A percentile compares a stretch with the other conserved stretches of the same genome.
phyloP scores from a whole-genome alignment of 306 rosid genomes.

The Ormosia semicastrata region DNA sequence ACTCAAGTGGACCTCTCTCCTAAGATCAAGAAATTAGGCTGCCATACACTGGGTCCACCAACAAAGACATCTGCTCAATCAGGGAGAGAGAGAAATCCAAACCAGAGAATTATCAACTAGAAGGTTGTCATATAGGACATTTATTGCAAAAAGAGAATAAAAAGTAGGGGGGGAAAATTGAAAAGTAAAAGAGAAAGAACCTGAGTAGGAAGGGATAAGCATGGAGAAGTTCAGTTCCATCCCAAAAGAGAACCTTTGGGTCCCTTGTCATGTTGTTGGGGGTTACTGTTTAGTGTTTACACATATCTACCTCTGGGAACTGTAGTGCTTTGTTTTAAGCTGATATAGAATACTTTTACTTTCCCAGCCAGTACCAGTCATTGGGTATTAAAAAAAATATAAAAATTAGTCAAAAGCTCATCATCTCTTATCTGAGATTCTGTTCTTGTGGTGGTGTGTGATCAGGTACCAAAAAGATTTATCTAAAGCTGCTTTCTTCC shows the following conservation, averaged over 20 bases:
- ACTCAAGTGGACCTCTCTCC: constrained; percentile 60
- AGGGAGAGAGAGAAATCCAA: constrained; percentile 43
- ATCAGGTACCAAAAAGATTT: constrained; percentile 54
- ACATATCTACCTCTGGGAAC: constrained; percentile 39
- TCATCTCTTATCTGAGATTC: constrained; percentile 83
- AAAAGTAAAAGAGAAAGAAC: constrained; percentile 23
- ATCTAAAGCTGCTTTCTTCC: constrained; percentile 70
- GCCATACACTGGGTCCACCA: constrained; percentile 59
- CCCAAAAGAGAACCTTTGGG: constrained; percentile 53
- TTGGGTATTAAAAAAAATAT: constrained; percentile 21
- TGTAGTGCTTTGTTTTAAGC: constrained; percentile 45
- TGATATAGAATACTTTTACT: constrained; percentile 30
- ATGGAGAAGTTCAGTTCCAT: constrained; percentile 68
- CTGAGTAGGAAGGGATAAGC: constrained; percentile 53
- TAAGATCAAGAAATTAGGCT: constrained; percentile 63
- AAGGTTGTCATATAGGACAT: constrained; percentile 48
- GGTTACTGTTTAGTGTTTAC: constrained; percentile 47
- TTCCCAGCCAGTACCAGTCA: constrained; percentile 20
- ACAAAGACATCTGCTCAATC: constrained; percentile 65
- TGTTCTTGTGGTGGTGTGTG: constrained; percentile 77
- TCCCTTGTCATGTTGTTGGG: constrained; percentile 69
- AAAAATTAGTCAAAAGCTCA: constrained; percentile 61
- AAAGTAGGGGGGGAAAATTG: constrained; percentile 3
- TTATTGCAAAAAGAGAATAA: constrained; percentile 40
- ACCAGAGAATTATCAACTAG: constrained; percentile 53